phyloP scores from a whole-genome alignment of 2,329 filamentous ascomycete species.

The Dactylellina cionopaga region DNA sequence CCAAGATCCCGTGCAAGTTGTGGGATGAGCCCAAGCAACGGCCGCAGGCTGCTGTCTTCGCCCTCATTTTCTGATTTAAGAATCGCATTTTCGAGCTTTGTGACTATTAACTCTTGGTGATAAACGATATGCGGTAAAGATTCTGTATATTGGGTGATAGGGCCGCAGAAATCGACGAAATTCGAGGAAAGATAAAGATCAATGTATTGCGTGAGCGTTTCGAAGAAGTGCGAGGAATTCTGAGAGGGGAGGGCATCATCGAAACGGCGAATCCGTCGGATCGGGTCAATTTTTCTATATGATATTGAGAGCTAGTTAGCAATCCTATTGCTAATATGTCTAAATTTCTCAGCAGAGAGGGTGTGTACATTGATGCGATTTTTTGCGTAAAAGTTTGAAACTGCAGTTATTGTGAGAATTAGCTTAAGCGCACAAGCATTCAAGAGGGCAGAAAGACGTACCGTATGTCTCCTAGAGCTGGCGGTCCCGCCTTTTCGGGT shows the following conservation, averaged over 20 bases:
- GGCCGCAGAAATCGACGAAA: conserved; percentile 80
- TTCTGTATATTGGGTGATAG: conserved; percentile 81
- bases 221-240: conserved; percentile 86
- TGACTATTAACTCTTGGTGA: conserved; percentile 86
- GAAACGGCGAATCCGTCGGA: conserved; percentile 87
- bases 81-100: conserved; percentile 65
- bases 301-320: background rate
- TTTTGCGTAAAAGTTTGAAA: conserved; percentile 58
- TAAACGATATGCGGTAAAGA: conserved; percentile 91
- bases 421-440: background rate
- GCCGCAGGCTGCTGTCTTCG: conserved; percentile 83
- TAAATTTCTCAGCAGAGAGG: background rate
- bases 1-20: conserved; percentile 96
- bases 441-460: conserved; percentile 19
- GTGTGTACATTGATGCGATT: conserved; percentile 55
- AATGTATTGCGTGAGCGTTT: conserved; percentile 84
- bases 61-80: conserved; percentile 80
- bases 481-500: conserved; percentile 55
- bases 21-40: conserved; percentile 84
- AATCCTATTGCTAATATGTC: too few relatives aligned
- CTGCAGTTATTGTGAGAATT: conserved; percentile 37
- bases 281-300: conserved; percentile 76
- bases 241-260: conserved; percentile 81
- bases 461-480: conserved; percentile 55
- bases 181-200: conserved; percentile 88